A percentile compares a stretch with the other conserved stretches of the same genome.
Evolutionary conservation across 495 filamentous ascomycete genomes (phyloP).

Genomic region (Talaromyces adpressus): DNA sequence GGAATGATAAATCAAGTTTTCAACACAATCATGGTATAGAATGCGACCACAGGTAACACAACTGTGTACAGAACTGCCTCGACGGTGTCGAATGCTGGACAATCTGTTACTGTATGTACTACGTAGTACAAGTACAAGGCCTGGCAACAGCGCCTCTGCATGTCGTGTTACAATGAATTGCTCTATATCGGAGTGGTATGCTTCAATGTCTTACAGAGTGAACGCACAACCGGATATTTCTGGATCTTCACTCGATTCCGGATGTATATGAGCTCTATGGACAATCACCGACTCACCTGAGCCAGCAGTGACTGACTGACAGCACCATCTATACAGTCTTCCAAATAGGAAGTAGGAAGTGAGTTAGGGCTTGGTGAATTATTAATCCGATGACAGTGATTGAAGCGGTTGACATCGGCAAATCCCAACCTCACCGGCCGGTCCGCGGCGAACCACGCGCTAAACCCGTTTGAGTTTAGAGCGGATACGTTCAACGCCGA

Average conservation of each 20-base stretch:
- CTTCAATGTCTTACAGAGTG: not conserved
- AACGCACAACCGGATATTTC: not conserved
- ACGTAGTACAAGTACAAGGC: not conserved
- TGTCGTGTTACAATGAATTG: not conserved
- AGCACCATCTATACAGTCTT: not conserved
- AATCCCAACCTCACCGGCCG: not conserved
- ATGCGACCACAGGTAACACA: not conserved
- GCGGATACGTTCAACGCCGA: not conserved
- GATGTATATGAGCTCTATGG: not conserved
- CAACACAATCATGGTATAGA: not conserved
- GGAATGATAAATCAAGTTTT: not conserved
- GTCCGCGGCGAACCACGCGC: constrained; percentile 1
- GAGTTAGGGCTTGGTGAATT: not conserved
- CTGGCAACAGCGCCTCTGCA: not conserved
- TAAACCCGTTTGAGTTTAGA: not conserved
- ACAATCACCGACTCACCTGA: not conserved
- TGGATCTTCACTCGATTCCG: not conserved
- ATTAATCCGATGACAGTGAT: not conserved
- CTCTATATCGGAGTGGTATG: not conserved
- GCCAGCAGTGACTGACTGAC: not conserved
- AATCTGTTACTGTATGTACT: not conserved
- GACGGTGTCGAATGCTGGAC: not conserved
- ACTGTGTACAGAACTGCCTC: not conserved
- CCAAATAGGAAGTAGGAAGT: not conserved
- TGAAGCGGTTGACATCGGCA: not conserved